These are phyloP conservation scores for Oldenlandia corymbosa DNA, from an alignment of 257 asterid species.

Conservation along the genomic window DNA sequence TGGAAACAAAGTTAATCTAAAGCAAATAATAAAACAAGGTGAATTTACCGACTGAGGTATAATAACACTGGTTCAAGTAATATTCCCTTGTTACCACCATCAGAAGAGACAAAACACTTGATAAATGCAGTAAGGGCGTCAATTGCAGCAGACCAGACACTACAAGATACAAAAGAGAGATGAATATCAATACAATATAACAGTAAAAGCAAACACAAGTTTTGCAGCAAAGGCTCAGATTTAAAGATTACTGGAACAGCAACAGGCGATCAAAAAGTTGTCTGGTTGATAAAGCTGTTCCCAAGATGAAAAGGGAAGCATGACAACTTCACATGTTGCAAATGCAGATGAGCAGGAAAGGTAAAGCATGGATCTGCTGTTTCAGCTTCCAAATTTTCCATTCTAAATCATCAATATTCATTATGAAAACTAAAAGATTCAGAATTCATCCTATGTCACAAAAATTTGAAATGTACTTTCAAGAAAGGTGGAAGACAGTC, in stretches of 20 bases:
- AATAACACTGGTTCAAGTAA: conserved; percentile 88
- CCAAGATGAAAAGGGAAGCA: neutral
- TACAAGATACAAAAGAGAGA: conserved; percentile 32
- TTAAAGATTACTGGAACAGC: neutral
- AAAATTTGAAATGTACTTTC: neutral
- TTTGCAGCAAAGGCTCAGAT: neutral
- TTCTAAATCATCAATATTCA: neutral
- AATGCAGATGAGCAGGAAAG: neutral
- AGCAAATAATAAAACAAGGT: conserved; percentile 4
- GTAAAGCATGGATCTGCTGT: neutral
- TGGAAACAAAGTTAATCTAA: conserved; percentile 9
- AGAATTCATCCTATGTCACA: neutral
- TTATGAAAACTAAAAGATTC: neutral
- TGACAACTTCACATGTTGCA: neutral
- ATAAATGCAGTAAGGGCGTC: conserved; percentile 80
- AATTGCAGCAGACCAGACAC: conserved; percentile 94
- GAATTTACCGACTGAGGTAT: conserved; percentile 67
- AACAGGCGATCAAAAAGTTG: neutral
- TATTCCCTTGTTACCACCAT: conserved; percentile 61
- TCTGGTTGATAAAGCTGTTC: neutral
- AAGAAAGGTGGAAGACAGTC: no score
- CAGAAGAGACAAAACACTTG: conserved; percentile 75
- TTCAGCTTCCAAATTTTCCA: neutral
- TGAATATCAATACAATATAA: conserved; percentile 5
- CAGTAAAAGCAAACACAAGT: neutral